Evolutionary conservation across 139 green algal genomes (phyloP).

Genomic region (Yamagishiella unicocca): DNA sequence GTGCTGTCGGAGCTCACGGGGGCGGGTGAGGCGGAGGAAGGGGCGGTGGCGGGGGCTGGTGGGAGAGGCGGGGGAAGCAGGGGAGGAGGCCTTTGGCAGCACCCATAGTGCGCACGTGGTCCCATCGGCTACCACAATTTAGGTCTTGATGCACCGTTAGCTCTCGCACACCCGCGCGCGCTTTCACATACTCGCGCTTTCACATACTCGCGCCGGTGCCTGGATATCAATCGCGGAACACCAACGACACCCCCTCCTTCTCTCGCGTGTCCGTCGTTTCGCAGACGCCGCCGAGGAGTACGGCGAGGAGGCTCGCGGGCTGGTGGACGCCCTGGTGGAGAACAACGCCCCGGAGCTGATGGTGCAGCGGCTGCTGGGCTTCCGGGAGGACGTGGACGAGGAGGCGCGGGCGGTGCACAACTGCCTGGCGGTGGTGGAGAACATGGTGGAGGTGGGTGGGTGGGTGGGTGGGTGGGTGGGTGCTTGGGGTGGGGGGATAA

Average conservation of each 20-base stretch:
- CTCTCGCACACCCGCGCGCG: too few species aligned
- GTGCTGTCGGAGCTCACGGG: slow-evolving; percentile 94
- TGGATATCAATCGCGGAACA: too few species aligned
- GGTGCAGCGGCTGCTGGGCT: slow-evolving; percentile 70
- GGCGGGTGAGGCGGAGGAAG: slow-evolving; percentile 64
- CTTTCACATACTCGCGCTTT: too few species aligned
- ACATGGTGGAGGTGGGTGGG: slow-evolving; percentile 86
- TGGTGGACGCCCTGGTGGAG: slow-evolving; percentile 84
- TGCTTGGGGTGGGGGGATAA: background rate
- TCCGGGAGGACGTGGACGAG: slow-evolving; percentile 86
- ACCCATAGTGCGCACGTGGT: too few species aligned
- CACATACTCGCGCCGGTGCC: too few species aligned
- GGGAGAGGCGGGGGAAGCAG: background rate
- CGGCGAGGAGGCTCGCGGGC: slow-evolving; percentile 68
- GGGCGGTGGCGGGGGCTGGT: background rate
- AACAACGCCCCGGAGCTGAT: slow-evolving; percentile 82
- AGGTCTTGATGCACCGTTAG: too few species aligned
- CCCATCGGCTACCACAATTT: too few species aligned
- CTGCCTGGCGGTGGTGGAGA: slow-evolving; percentile 89
- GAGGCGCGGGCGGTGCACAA: slow-evolving; percentile 85
- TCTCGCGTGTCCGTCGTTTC: background rate
- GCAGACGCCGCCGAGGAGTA: slow-evolving; percentile 68
- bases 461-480: too few species aligned
- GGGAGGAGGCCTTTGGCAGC: background rate
- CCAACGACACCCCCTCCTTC: background rate